Percentiles rank a stretch among this genome's conserved stretches.
These are phyloP conservation scores for Erythrophleum fordii DNA, from an alignment of 306 rosid genomes.

Conservation along the genomic window DNA sequence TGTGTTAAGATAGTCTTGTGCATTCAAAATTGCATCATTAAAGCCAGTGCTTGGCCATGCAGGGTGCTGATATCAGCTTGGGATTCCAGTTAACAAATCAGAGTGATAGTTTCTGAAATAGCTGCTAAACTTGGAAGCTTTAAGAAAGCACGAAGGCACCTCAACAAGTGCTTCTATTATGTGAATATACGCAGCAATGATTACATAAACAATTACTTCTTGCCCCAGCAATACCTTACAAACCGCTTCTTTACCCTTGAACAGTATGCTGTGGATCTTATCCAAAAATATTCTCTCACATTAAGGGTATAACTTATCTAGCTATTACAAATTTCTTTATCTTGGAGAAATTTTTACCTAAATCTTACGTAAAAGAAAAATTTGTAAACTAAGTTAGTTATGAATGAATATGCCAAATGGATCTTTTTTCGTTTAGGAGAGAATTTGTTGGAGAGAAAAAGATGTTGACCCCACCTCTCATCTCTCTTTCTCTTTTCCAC, in stretches of 20 bases:
- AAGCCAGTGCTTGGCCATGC: background rate
- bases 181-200: slow-evolving; percentile 64
- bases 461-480: too few relatives aligned
- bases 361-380: too few relatives aligned
- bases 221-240: slow-evolving; percentile 40
- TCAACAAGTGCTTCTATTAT: slow-evolving; percentile 62
- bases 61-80: slow-evolving; percentile 58
- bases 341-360: too few relatives aligned
- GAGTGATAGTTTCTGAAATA: slow-evolving; percentile 30
- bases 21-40: background rate
- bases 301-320: slow-evolving; percentile 44
- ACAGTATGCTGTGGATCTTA: slow-evolving; percentile 43
- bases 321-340: background rate
- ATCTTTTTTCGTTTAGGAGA: too few relatives aligned
- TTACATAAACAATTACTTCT: slow-evolving; percentile 68
- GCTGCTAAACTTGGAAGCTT: slow-evolving; percentile 15
- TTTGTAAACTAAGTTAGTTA: too few relatives aligned
- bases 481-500: too few relatives aligned
- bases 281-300: slow-evolving; percentile 30
- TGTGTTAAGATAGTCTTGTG: too few relatives aligned
- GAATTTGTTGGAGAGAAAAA: too few relatives aligned
- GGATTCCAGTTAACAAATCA: slow-evolving; percentile 48
- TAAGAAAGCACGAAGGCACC: slow-evolving; percentile 21
- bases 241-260: slow-evolving; percentile 9
- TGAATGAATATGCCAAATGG: too few relatives aligned